phyloP scores from a whole-genome alignment of 176 grass and related monocot genomes.

The Ampelocalamus luodianensis region DNA sequence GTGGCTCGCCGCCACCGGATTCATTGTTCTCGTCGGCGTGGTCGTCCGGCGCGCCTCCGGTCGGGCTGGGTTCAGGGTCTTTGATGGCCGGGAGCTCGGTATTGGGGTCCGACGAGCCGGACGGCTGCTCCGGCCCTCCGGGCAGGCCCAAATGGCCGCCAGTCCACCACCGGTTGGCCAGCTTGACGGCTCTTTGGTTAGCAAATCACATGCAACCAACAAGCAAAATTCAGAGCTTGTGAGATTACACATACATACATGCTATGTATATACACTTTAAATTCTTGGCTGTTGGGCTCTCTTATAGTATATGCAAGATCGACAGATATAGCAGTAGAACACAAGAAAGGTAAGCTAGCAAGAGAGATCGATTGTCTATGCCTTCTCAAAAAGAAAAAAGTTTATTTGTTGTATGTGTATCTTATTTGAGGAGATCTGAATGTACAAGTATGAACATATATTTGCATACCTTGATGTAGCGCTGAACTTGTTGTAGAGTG shows the following conservation, averaged over 20 bases:
- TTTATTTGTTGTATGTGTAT: not conserved
- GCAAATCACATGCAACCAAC: slow-evolving; percentile 31
- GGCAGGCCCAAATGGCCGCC: slow-evolving; percentile 61
- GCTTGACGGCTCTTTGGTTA: slow-evolving; percentile 36
- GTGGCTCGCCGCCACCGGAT: slow-evolving; percentile 61
- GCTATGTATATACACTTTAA: not conserved
- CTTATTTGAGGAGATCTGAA: slow-evolving; percentile 49
- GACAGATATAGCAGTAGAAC: not conserved
- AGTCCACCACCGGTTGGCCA: slow-evolving; percentile 97
- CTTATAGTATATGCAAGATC: not conserved
- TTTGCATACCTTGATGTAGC: slow-evolving; percentile 44
- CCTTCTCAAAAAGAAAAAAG: not conserved
- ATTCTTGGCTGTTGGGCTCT: not conserved
- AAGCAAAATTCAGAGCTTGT: slow-evolving; percentile 32
- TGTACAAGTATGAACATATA: slow-evolving; percentile 14
- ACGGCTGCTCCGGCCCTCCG: slow-evolving; percentile 66
- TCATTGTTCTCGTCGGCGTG: slow-evolving; percentile 56
- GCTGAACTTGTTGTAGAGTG: not conserved
- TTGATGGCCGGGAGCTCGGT: slow-evolving; percentile 45
- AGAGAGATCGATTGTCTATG: not conserved
- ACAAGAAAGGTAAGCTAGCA: not conserved
- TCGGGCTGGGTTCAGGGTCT: slow-evolving; percentile 45
- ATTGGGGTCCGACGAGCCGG: slow-evolving; percentile 58
- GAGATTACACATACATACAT: not conserved
- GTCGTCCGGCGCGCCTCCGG: slow-evolving; percentile 32